Evolutionary conservation across 176 grass and related monocot genomes (phyloP).

Genomic region (Zizania latifolia): DNA sequence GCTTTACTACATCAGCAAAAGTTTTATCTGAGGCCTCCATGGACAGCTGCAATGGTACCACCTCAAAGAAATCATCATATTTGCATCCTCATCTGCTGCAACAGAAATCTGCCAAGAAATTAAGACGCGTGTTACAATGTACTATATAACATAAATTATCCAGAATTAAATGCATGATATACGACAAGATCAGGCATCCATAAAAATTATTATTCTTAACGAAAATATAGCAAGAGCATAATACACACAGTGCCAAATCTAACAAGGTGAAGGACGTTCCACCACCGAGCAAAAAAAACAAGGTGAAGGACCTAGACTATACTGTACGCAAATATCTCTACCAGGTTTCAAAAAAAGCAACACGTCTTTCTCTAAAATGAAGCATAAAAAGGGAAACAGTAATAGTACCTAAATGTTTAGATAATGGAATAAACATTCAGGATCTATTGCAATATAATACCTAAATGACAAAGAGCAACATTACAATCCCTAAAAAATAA

Average conservation of each 20-base stretch:
- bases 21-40: constrained; percentile 56
- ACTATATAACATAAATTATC: background rate
- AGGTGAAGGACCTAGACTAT: background rate
- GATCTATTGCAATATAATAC: background rate
- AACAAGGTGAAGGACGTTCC: background rate
- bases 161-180: background rate
- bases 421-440: background rate
- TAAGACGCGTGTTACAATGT: background rate
- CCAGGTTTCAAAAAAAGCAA: background rate
- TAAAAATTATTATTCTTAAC: background rate
- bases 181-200: background rate
- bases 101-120: constrained; percentile 17
- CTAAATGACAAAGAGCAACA: background rate
- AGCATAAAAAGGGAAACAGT: constrained; percentile 1
- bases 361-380: background rate
- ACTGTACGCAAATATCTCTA: background rate
- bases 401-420: no score
- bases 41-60: constrained; percentile 20
- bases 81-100: constrained; percentile 38
- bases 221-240: constrained; percentile 1
- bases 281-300: no score
- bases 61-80: constrained; percentile 39
- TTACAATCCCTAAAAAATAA: background rate
- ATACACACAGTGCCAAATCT: background rate
- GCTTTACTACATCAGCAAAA: constrained; percentile 56